Evolutionary conservation across 805 yeast species (phyloP), one percentile per base, ranked within the genome.

Genomic region (Starmerella cellae): DNA sequence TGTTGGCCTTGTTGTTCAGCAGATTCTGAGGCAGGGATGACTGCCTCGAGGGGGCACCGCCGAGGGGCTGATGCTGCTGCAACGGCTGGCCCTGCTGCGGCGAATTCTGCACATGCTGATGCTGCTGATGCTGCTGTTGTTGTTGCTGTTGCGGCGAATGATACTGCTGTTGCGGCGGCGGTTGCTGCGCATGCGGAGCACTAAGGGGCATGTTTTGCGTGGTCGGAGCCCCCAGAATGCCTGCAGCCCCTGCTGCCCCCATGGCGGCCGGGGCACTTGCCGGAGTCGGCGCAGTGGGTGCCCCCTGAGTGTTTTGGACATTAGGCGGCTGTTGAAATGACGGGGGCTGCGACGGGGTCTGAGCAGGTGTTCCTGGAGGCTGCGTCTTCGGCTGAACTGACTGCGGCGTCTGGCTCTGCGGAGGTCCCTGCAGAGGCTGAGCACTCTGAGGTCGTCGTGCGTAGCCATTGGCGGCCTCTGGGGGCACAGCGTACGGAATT

Each of bases 401-500:
- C 20, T 27, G 28, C 16, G 27, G 35, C 38, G 19, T 14, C 32
- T 38, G 42, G 5, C 26, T 14, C 21, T 24, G 35, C 30, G 5
- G 18, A 17, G 41, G 23, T 13, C 13, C 30, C 20, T 19, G 35
- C 8, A 14, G 41, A 26, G 42, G 24, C 21, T 38, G 26, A 22
- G 32, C 18, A 36, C 13, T 16, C 29, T 3, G 42, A 27, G 23
- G 35, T 37, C 22, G 38, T 27, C 10, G 40, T n/a, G n/a, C n/a
- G n/a, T n/a, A n/a, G n/a, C n/a, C n/a, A n/a, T n/a, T n/a, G 31
- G 8, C n/a, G 16, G 8, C 16, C n/a, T 28, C 31, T 8, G 31
- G 31, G 17, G 31, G 9, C 31, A 13, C 5, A n/a, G 16, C 16
- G 31, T 59, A 67, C 37, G 57, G 42, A 38, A 59, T 63, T 43